Evolutionary conservation across 176 grass and related monocot genomes (phyloP).

Genomic region (Melocanna baccifera): DNA sequence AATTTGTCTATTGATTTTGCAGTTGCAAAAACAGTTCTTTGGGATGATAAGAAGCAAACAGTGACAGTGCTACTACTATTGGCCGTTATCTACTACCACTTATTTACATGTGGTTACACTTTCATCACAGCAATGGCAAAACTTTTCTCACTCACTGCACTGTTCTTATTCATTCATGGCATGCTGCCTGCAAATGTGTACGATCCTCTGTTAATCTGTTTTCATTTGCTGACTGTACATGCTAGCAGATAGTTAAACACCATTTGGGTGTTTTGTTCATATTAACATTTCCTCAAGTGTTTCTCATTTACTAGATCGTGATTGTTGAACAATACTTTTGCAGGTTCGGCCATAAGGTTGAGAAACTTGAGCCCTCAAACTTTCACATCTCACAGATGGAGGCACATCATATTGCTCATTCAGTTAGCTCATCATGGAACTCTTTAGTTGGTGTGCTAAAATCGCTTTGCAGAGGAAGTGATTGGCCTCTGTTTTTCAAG

Average conservation of each 20-base stretch:
- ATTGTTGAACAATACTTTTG: conserved; percentile 23
- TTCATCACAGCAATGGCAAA: conserved; percentile 88
- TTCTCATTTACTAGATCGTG: background rate
- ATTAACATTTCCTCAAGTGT: background rate
- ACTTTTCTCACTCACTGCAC: conserved; percentile 61
- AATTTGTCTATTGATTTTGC: conserved; percentile 28
- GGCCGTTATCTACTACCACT: conserved; percentile 80
- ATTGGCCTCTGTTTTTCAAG: conserved; percentile 78
- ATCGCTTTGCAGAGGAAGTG: conserved; percentile 94
- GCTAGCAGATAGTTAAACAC: background rate
- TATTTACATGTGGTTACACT: conserved; percentile 90
- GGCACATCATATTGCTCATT: conserved; percentile 55
- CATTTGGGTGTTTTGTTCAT: conserved; percentile 8
- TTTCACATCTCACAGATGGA: conserved; percentile 77
- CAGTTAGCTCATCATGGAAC: conserved; percentile 67
- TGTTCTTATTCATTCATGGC: conserved; percentile 94
- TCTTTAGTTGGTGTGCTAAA: conserved; percentile 62
- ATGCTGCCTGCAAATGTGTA: conserved; percentile 76
- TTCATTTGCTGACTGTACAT: conserved; percentile 9
- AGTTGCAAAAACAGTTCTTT: conserved; percentile 93
- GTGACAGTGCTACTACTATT: conserved; percentile 65
- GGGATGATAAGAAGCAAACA: conserved; percentile 86
- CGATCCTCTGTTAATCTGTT: background rate
- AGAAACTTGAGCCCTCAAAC: conserved; percentile 81
- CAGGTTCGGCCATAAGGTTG: conserved; percentile 81